A percentile compares a stretch with the other conserved stretches of the same genome.
Evolutionary conservation across 345 rosid genomes (phyloP).

Genomic region (Eucalyptus viminalis): DNA sequence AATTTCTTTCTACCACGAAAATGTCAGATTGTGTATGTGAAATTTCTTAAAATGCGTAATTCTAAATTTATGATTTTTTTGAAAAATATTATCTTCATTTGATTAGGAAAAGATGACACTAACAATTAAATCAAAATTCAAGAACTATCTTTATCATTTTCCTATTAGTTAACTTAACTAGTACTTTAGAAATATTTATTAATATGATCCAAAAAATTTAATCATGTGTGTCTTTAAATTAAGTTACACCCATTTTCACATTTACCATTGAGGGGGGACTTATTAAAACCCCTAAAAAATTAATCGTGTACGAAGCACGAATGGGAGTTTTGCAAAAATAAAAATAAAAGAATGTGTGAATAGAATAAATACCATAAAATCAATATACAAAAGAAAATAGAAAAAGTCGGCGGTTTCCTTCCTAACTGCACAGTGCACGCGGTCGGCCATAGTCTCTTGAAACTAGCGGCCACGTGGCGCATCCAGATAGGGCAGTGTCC

Average conservation of each 20-base stretch:
- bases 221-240: no score
- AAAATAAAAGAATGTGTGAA: no score
- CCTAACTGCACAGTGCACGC: neutral
- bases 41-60: neutral
- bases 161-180: neutral
- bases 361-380: neutral
- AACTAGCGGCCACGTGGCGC: neutral
- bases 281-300: no score
- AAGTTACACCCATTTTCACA: no score
- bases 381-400: neutral
- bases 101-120: neutral
- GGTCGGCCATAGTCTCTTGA: neutral
- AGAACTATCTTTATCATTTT: no score
- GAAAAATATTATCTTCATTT: neutral
- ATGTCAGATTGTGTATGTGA: neutral
- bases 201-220: no score
- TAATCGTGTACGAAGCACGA: no score
- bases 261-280: no score
- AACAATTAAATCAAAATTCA: no score
- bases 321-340: no score
- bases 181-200: no score
- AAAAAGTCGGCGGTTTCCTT: neutral
- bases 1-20: neutral
- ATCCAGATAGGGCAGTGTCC: neutral
- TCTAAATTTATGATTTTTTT: neutral